Base-by-base conservation (phyloP, 257 asterid species). In the Fraxinus cuspidata region DNA sequence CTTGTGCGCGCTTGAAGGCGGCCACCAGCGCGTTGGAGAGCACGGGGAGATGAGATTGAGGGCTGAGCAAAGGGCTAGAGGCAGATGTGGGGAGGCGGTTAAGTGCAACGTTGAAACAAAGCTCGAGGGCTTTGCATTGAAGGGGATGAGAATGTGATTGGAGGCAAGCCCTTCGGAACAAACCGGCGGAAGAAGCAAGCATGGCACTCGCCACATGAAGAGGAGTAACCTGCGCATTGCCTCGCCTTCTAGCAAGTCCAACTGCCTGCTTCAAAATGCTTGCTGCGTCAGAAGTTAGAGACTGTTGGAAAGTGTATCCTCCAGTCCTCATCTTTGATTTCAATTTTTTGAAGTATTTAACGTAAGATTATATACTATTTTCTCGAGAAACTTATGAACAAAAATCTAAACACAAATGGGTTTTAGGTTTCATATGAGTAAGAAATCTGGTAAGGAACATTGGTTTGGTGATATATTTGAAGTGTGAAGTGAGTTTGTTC, bases 41-140 rank as follows among this genome's bases (percentile, higher is more conserved):
- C 9, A 96, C 90, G 2, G 97, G 98, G 79, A 83, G 83, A 70
- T 86, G 96, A 0, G 88, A 77, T 18, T 88, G 94, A 25, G 89
- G 87, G 47, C 86, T 83, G 3, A 91, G 79, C 7, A 92, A 84
- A 12, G 96, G 93, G 82, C 76, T 77, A 1, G 97, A 81, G 4
- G 96, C 90, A 0, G 97, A 92, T 0, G 99, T 90, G 8, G 99
- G 98, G 66, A 95, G 94, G 25, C 99, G 90, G 70, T 95, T 95
- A 49, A 95, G 91, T 0, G 99, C 98, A 0, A 95, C 98, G 27
- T 95, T 95, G 92, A 95, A 95, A 84, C 99, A 95, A 4, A 95
- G 96, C 81, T 95, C 99, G 1, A 95, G 96, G 35, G 98, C 99
- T 70, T 91, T 95, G 86, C 92, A 91, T 72, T 95, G 99, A n/a